Conservation (phyloP, 257 asterid genomes). For the Petrea volubilis region DNA sequence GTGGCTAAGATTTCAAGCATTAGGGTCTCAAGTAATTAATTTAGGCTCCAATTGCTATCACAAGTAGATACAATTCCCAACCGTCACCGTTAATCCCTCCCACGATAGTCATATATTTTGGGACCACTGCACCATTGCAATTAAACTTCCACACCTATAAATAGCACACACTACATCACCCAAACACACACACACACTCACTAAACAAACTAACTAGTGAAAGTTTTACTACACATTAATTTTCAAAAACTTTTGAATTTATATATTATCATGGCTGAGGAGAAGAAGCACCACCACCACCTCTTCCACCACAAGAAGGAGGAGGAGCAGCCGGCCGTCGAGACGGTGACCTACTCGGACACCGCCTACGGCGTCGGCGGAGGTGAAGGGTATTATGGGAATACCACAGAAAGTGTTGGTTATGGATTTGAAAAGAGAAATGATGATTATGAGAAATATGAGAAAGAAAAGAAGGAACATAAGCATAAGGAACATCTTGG, state of each 20-base stretch:
- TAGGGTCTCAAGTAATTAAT: background rate
- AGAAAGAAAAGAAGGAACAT: conserved; percentile 60
- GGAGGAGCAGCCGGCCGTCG: conserved; percentile 24
- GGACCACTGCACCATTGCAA: background rate
- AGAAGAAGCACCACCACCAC: conserved; percentile 50
- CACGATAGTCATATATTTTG: background rate
- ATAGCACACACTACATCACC: background rate
- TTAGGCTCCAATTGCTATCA: background rate
- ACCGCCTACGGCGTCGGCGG: conserved; percentile 24
- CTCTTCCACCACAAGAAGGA: conserved; percentile 53
- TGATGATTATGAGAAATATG: conserved; percentile 23
- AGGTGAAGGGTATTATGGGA: conserved; percentile 17
- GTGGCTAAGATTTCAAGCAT: conserved; percentile 2
- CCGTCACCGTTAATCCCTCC: background rate
- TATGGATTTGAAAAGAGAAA: background rate
- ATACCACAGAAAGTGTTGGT: conserved; percentile 22
- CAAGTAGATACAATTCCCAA: background rate
- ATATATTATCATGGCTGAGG: conserved; percentile 40
- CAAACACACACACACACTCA: background rate
- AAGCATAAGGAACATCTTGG: conserved; percentile 57
- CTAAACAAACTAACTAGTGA: background rate
- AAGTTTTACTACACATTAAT: too few relatives aligned
- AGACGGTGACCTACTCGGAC: conserved; percentile 34
- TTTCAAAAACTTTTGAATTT: too few relatives aligned
- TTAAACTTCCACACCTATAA: conserved; percentile 19